Percentiles rank a stretch among this genome's conserved stretches.
phyloP scores from a whole-genome alignment of 176 grass and related monocot species.

The Hsuehochloa calcarea region DNA sequence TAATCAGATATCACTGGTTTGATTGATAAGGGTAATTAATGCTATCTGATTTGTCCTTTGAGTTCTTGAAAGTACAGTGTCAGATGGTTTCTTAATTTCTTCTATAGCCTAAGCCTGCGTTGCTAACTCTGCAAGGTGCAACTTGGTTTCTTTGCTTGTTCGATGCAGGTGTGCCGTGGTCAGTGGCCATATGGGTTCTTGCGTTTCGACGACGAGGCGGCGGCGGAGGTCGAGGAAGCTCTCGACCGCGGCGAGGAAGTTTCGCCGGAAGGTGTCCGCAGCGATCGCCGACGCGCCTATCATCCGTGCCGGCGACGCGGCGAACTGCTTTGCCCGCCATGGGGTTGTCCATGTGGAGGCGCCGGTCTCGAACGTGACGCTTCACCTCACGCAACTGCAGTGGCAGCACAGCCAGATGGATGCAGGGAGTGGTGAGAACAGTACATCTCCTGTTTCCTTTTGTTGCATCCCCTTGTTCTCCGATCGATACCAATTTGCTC shows the following conservation, averaged over 20 bases:
- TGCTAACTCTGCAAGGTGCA: slow-evolving; percentile 30
- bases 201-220: slow-evolving; percentile 44
- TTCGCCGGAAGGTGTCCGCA: slow-evolving; percentile 63
- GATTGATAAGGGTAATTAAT: slow-evolving; percentile 25
- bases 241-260: slow-evolving; percentile 49
- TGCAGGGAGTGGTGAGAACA: slow-evolving; percentile 49
- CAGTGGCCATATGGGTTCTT: slow-evolving; percentile 47
- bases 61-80: not conserved
- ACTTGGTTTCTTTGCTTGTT: not conserved
- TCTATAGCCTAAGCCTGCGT: too few species aligned
- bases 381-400: slow-evolving; percentile 88
- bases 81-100: not conserved
- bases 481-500: not conserved
- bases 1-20: not conserved
- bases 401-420: slow-evolving; percentile 93
- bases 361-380: slow-evolving; percentile 65
- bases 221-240: slow-evolving; percentile 54
- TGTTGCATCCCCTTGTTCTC: not conserved
- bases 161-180: not conserved
- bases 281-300: slow-evolving; percentile 50
- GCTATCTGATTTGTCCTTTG: not conserved
- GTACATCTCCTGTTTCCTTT: not conserved
- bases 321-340: slow-evolving; percentile 28
- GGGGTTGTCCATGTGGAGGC: slow-evolving; percentile 41
- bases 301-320: slow-evolving; percentile 25